Evolutionary conservation across 768 basidiomycete genomes (phyloP).

Genomic region (Russula olivacea): DNA sequence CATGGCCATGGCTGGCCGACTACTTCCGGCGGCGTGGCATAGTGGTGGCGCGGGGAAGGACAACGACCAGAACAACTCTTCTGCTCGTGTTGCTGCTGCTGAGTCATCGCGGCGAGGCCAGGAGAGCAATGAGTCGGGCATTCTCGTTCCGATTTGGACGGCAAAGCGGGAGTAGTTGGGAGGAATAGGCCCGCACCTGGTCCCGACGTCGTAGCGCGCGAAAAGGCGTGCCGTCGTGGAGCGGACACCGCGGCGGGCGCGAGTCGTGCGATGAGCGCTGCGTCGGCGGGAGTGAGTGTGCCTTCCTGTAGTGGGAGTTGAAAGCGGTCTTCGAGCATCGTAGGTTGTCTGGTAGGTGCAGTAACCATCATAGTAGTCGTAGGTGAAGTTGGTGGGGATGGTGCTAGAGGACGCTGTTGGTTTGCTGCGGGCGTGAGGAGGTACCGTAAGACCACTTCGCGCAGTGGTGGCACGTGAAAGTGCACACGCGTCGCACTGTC

Average conservation of each 20-base stretch:
- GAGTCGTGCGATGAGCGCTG: constrained; percentile 12
- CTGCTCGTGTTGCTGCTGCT: not conserved
- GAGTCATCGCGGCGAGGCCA: too few relatives aligned
- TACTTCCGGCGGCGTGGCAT: not conserved
- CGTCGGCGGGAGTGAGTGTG: constrained; percentile 13
- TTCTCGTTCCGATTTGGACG: not conserved
- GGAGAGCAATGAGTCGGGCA: not conserved
- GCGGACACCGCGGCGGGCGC: constrained; percentile 17
- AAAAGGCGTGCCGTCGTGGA: constrained; percentile 16
- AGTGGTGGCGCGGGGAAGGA: constrained; percentile 17
- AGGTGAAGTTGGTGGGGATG: not conserved
- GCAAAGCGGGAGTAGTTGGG: not conserved
- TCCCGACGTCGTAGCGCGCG: constrained; percentile 16
- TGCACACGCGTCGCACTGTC: not conserved
- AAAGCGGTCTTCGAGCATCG: constrained; percentile 19
- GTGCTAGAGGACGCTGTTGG: not conserved
- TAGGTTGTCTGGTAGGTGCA: not conserved
- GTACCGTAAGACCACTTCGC: constrained; percentile 22
- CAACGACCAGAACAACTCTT: constrained; percentile 19
- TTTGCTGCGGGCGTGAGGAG: constrained; percentile 17
- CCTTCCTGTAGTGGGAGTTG: constrained; percentile 19
- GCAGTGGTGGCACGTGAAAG: constrained; percentile 20
- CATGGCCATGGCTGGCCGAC: constrained; percentile 12
- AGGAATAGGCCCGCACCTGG: constrained; percentile 12
- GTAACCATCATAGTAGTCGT: not conserved